Percentiles rank a stretch among this genome's conserved stretches.
Evolutionary conservation across 352 stramenopile species (phyloP).

Genomic region (Phytopythium ostracodes): DNA sequence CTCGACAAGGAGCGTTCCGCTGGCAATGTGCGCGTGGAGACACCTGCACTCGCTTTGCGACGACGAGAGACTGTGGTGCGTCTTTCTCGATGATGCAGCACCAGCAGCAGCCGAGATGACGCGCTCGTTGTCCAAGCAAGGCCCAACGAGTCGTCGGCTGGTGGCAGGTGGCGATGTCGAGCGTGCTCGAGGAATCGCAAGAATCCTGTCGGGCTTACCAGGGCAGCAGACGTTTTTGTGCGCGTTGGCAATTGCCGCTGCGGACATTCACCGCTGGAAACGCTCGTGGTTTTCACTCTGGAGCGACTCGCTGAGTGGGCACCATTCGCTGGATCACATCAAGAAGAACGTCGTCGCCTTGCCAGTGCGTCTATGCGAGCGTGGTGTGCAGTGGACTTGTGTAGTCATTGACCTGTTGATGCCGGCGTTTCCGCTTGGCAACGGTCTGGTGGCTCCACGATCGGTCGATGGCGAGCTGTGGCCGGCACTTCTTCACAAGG

Average conservation of each 20-base stretch:
- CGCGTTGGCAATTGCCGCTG: constrained; percentile 23
- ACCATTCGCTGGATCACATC: background rate
- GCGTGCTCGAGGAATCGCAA: background rate
- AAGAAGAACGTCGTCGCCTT: constrained; percentile 11
- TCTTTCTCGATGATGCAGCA: background rate
- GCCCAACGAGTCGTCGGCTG: too few relatives aligned
- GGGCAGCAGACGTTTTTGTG: constrained; percentile 27
- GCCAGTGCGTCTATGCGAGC: constrained; percentile 22
- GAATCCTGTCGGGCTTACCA: constrained; percentile 17
- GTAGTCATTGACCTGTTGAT: constrained; percentile 46
- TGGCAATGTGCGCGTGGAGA: constrained; percentile 5
- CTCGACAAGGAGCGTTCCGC: background rate
- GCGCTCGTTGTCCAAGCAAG: background rate
- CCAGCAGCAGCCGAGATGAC: background rate
- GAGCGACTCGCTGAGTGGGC: background rate
- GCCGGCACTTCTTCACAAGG: constrained; percentile 44
- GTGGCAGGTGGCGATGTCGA: background rate
- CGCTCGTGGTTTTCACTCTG: constrained; percentile 14
- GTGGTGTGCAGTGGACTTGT: constrained; percentile 24
- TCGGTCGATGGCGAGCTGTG: constrained; percentile 28
- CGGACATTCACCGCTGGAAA: constrained; percentile 17
- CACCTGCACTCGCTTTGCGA: background rate
- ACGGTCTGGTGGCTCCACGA: constrained; percentile 22
- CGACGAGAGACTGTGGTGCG: background rate
- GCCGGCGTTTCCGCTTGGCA: constrained; percentile 30